A percentile compares a stretch with the other conserved stretches of the same genome.
Conservation (phyloP, 257 asterid genomes). For the Cordia subcordata region DNA sequence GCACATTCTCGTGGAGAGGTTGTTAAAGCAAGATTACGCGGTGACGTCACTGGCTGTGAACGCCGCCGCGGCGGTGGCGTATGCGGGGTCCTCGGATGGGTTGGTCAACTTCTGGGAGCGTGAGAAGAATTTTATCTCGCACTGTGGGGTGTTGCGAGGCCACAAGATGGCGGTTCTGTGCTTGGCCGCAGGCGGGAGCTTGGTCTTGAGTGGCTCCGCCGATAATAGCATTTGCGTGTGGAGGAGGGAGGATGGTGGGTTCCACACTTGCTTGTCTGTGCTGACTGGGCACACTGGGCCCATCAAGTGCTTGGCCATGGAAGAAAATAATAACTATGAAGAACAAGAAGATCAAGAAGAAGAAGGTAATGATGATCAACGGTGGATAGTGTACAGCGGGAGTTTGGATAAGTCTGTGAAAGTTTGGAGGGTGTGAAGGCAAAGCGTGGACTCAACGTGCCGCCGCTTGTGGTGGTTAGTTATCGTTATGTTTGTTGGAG, state of each 20-base stretch:
- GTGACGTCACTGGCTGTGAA: constrained; percentile 69
- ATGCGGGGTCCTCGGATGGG: constrained; percentile 89
- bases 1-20: constrained; percentile 59
- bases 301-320: constrained; percentile 81
- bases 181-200: constrained; percentile 50
- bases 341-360: constrained; percentile 4
- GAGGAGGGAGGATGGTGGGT: constrained; percentile 70
- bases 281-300: constrained; percentile 79
- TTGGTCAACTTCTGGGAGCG: constrained; percentile 80
- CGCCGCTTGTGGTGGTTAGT: not conserved
- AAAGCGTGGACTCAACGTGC: not conserved
- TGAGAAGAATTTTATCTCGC: constrained; percentile 47
- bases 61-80: constrained; percentile 32
- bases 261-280: constrained; percentile 59
- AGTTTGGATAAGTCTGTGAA: constrained; percentile 65
- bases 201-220: constrained; percentile 84
- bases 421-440: constrained; percentile 49
- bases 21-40: constrained; percentile 63
- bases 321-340: constrained; percentile 22
- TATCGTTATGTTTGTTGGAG: not conserved
- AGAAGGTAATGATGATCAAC: constrained; percentile 6
- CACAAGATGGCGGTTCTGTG: constrained; percentile 87
- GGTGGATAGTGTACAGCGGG: constrained; percentile 67
- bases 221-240: constrained; percentile 81
- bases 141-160: constrained; percentile 80